Evolutionary conservation across 352 stramenopile genomes (phyloP), one percentile per base, ranked within the genome.

Genomic region (Pythium oligandrum): DNA sequence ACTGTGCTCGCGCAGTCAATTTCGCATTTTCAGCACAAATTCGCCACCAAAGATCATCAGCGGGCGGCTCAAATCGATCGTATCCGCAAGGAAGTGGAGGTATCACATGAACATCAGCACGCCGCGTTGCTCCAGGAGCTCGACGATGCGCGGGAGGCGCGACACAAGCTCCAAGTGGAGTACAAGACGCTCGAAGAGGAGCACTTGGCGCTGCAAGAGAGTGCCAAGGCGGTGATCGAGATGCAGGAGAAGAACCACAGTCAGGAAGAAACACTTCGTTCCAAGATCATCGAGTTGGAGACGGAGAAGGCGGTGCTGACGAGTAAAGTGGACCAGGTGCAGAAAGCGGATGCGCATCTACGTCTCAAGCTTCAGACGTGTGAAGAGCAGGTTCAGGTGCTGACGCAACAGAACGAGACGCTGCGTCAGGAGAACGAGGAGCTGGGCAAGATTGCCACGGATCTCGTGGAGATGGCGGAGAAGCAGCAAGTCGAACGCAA

Each of bases 391-490:
- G 53, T 89, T 1, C 51, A 64, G 11, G 39, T 46, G 7, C 48
- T 85, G 40, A 54, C 58, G 11, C 51, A 64, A 37, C 44, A 77
- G 26, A 86, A 73, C 2, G 50, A 76, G 31, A 30, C 45, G 36
- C 51, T 87, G 33, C 57, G 68, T 12, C 53, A 53, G 0, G 75
- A 88, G 34, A 83, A 81, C 53, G 69, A 75, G 45, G 77, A 85
- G 33, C 54, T 90, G 4, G 66, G 59, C 6, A 64, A 76, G 43
- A 86, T 88, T 40, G 79, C 77, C 12, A 86, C 53, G 26, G 77
- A 88, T 31, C 57, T 87, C 30, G 72, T 90, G 71, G 70, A 88
- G 39, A 86, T 87, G 72, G 72, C 69, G 0, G 78, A 90, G 55
- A 63, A 66, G 31, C 64, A 83, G 44, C 73, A 86, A 40, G 61